Percentiles rank a stretch among this genome's conserved stretches.
phyloP scores from a whole-genome alignment of 208 protist genomes.

The Trypanosoma melophagium region DNA sequence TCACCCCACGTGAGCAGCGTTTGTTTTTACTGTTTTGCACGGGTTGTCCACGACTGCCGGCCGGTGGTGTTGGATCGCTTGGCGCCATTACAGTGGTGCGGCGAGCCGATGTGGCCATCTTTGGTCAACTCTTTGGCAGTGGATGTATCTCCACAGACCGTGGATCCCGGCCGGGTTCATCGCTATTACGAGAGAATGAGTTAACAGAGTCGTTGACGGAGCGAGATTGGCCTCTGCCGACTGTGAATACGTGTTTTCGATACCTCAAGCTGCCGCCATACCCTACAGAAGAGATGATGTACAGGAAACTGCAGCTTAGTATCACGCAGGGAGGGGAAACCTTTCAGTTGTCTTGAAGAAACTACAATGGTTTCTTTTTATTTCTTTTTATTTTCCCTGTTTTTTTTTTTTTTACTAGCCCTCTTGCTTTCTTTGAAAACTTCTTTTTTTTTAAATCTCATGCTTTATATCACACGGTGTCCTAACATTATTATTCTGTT shows the following conservation, averaged over 20 bases:
- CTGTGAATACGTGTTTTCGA: constrained; percentile 91
- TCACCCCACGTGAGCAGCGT: constrained; percentile 84
- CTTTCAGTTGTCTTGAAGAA: constrained; percentile 82
- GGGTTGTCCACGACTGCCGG: constrained; percentile 82
- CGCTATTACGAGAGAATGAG: too few relatives aligned
- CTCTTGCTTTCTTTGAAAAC: too few relatives aligned
- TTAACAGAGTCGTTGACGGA: constrained; percentile 9
- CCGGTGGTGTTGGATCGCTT: constrained; percentile 78
- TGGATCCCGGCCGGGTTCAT: too few relatives aligned
- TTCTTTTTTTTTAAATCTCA: too few relatives aligned
- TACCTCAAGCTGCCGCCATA: constrained; percentile 91
- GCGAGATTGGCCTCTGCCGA: constrained; percentile 79
- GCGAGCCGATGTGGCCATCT: constrained; percentile 47
- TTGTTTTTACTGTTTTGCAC: constrained; percentile 89
- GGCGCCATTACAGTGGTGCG: constrained; percentile 90
- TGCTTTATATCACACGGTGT: too few relatives aligned
- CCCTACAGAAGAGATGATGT: constrained; percentile 79
- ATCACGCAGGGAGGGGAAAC: constrained; percentile 78
- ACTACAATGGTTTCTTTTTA: background rate
- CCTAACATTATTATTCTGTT: too few relatives aligned
- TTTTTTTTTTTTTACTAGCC: background rate
- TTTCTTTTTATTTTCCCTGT: background rate
- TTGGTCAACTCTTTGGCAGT: background rate
- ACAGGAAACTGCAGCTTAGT: constrained; percentile 77
- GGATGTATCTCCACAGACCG: too few relatives aligned